Conservation (phyloP, 139 green algal species). For the Auxenochlorella pyrenoidosa region DNA sequence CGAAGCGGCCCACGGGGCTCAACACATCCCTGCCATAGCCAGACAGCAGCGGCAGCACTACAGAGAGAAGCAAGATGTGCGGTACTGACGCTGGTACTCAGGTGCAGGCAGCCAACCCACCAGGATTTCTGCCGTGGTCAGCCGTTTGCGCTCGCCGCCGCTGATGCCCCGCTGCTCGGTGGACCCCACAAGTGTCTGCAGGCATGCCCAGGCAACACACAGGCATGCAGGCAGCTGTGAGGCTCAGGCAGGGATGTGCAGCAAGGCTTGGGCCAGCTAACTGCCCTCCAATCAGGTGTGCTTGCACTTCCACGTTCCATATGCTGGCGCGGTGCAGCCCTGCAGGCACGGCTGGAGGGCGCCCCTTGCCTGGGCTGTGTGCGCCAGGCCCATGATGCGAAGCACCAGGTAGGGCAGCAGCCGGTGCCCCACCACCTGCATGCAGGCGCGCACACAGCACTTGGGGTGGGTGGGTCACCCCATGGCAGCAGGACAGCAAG, state of each 20-base stretch:
- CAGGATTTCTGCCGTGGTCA: slow-evolving; percentile 77
- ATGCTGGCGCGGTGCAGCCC: no score
- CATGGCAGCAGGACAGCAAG: no score
- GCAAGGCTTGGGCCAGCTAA: no score
- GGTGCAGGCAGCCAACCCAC: slow-evolving; percentile 7
- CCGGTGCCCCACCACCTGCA: slow-evolving; percentile 38
- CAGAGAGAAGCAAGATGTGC: no score
- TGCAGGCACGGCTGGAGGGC: not conserved
- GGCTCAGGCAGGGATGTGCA: no score
- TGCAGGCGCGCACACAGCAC: not conserved
- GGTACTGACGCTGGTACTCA: no score
- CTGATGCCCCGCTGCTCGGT: slow-evolving; percentile 55
- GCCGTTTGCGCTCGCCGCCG: slow-evolving; percentile 73
- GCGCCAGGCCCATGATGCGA: slow-evolving; percentile 24
- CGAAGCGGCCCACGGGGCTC: no score
- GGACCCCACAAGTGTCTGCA: slow-evolving; percentile 54
- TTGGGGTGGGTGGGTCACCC: no score
- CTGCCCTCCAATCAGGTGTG: no score
- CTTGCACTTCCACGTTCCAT: no score
- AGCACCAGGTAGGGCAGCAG: slow-evolving; percentile 16
- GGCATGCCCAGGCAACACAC: not conserved
- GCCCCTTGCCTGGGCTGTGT: slow-evolving; percentile 3
- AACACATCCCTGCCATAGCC: no score
- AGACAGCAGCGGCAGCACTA: no score
- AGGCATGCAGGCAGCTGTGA: not conserved